phyloP scores from a whole-genome alignment of 495 filamentous ascomycete species.

The Opeltia flavorubescens region DNA sequence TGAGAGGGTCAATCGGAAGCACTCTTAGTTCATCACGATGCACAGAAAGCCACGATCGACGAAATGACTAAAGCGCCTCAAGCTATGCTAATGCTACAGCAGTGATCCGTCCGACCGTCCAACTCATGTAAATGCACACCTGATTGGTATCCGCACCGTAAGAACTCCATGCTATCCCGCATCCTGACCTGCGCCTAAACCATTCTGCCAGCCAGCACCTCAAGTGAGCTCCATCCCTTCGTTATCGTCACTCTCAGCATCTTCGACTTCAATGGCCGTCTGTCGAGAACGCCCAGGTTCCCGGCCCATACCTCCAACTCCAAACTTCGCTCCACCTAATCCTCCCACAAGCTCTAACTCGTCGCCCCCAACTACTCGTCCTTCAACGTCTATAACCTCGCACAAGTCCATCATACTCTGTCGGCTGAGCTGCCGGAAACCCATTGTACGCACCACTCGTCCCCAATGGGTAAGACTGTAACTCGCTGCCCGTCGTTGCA shows the following conservation, averaged over 20 bases:
- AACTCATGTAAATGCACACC: not conserved
- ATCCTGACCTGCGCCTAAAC: not conserved
- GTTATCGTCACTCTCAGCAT: conserved; percentile 55
- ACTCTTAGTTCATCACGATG: no score
- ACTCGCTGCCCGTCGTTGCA: conserved; percentile 68
- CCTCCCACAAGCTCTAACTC: conserved; percentile 71
- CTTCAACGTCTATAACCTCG: conserved; percentile 82
- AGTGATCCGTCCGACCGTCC: no score
- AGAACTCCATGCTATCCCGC: no score
- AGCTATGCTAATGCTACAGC: no score
- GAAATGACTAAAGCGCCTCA: no score
- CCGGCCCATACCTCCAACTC: conserved; percentile 33
- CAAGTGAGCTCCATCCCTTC: conserved; percentile 52
- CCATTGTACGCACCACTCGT: conserved; percentile 74
- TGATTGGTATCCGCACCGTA: no score
- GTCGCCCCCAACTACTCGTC: conserved; percentile 67
- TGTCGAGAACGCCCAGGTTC: conserved; percentile 30
- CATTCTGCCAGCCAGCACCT: conserved; percentile 2
- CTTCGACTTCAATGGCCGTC: conserved; percentile 41
- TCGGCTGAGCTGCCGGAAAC: conserved; percentile 67
- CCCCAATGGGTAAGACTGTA: conserved; percentile 94
- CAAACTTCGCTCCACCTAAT: conserved; percentile 46
- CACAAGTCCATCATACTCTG: conserved; percentile 75
- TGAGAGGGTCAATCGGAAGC: no score
- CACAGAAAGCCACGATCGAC: no score